A percentile compares a stretch with the other conserved stretches of the same genome.
Conservation (phyloP, 2,329 filamentous ascomycete species). For the Penicillium sp. region DNA sequence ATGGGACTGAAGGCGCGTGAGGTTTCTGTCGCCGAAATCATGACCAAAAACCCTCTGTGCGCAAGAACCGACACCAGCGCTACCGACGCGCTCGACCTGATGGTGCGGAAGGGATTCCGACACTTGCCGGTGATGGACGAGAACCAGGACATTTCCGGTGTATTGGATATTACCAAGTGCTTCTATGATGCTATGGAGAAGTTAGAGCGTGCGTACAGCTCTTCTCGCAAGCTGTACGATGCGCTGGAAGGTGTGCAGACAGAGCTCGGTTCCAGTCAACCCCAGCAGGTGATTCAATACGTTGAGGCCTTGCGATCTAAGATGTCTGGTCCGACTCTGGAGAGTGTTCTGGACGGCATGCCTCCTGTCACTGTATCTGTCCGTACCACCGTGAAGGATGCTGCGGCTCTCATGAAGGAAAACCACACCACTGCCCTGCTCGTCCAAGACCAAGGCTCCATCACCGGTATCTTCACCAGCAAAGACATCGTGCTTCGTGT, state of each 20-base stretch:
- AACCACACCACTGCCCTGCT: conserved; percentile 96
- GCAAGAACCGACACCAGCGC: conserved; percentile 97
- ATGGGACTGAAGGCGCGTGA: conserved; percentile 83
- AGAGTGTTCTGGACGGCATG: conserved; percentile 87
- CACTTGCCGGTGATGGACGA: conserved; percentile 99
- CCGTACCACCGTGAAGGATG: conserved; percentile 92
- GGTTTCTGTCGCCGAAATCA: conserved; percentile 95
- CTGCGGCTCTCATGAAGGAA: conserved; percentile 95
- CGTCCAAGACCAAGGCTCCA: conserved; percentile 93
- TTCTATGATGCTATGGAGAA: conserved; percentile 99
- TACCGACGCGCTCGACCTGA: conserved; percentile 93
- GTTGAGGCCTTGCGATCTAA: conserved; percentile 92
- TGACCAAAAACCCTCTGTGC: conserved; percentile 99
- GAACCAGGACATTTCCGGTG: conserved; percentile 98
- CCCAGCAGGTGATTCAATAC: conserved; percentile 98
- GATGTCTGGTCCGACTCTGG: conserved; percentile 96
- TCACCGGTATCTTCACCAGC: conserved; percentile 98
- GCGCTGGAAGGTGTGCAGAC: conserved; percentile 97
- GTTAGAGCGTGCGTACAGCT: conserved; percentile 93
- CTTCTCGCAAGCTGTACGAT: conserved; percentile 97
- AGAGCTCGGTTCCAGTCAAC: conserved; percentile 91
- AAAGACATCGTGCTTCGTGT: conserved; percentile 98
- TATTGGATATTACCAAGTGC: conserved; percentile 98
- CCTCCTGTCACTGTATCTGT: conserved; percentile 95
- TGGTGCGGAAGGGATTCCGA: conserved; percentile 97